Base-by-base conservation (phyloP, 371 early-diverging fungal species). In the Mucor saturninus region DNA sequence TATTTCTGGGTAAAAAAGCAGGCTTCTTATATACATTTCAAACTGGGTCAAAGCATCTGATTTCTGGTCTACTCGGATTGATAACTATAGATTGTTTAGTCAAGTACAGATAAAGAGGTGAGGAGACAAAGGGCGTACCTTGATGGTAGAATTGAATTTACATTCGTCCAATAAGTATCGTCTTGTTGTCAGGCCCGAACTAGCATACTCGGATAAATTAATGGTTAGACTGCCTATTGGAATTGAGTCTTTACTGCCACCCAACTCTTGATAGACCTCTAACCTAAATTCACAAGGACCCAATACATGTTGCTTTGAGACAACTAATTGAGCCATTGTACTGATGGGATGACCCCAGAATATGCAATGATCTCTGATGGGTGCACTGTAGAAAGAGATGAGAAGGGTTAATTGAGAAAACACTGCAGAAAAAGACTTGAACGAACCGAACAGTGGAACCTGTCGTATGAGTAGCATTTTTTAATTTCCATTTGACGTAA, bases 281-380 rank as follows among this genome's bases (percentile, higher is more conserved):
- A 88, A 64, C n/a, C 75, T 60, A 11, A 89, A 67, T 45, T 89
- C 89, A 60, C 83, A 85, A n/a, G 87, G 81, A 21, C 68, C 73
- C 21, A 90, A 65, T 21, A 80, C 58, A 39, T 81, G 83, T 51
- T 88, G 85, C 42, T 83, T 84, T 9, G 80, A 85, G 28, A 87
- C 75, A 40, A 80, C 67, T 49, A 88, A 59, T 29, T 80, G 74
- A 38, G 68, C 71, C 46, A 58, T 67, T 9, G 77, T 74, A 21
- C 43, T 63, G 42, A 83, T 74, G 5, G 74, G 59, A 10, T 74
- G 59, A 46, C 82, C 75, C 86, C 86, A 88, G 11, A 71, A 55
- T 13, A 86, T 82, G 30, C 61, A 64, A 62, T 89, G 83, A 55
- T 87, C 85, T 61, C 77, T 83, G 40, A 86, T 85, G 15, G 75